phyloP scores from a whole-genome alignment of 139 green algal genomes.

The Chlamydomonas sp. region DNA sequence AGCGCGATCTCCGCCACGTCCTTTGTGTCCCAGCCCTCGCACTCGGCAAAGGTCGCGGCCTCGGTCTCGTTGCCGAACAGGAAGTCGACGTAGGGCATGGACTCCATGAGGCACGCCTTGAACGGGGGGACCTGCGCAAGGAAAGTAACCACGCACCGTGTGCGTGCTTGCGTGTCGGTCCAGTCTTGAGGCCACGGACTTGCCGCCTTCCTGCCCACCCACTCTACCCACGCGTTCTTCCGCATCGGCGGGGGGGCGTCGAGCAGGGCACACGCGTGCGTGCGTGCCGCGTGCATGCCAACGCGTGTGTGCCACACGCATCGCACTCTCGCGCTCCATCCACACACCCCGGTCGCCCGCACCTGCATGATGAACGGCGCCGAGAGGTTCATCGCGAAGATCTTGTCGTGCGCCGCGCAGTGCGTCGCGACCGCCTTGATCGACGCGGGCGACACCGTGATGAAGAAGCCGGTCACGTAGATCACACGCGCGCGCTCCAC shows the following conservation, averaged over 20 bases:
- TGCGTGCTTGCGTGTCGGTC: conserved; percentile 2
- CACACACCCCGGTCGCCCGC: too few relatives aligned
- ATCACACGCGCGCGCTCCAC: conserved; percentile 81
- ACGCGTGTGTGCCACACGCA: too few relatives aligned
- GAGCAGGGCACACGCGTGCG: too few relatives aligned
- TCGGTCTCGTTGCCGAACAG: conserved; percentile 98
- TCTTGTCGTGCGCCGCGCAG: conserved; percentile 78
- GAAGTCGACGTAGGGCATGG: conserved; percentile 87
- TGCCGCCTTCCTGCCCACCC: too few relatives aligned
- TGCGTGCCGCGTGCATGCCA: too few relatives aligned
- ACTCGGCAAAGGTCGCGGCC: conserved; percentile 82
- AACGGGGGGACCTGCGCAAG: conserved; percentile 87
- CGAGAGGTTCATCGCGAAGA: conserved; percentile 84
- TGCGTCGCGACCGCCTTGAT: conserved; percentile 83
- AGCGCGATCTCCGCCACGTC: conserved; percentile 81
- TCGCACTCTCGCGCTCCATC: too few relatives aligned
- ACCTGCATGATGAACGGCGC: conserved; percentile 94
- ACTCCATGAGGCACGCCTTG: conserved; percentile 73
- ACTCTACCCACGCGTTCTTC: too few relatives aligned
- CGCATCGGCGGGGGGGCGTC: too few relatives aligned
- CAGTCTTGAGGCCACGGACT: conserved; percentile 25
- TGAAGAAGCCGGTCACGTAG: conserved; percentile 98
- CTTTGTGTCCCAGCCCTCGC: conserved; percentile 79
- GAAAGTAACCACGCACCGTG: conserved; percentile 19
- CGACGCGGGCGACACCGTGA: conserved; percentile 84